Percentiles rank a stretch among this genome's conserved stretches.
phyloP scores from a whole-genome alignment of 768 basidiomycete species.

The Tephrocybe sp. region DNA sequence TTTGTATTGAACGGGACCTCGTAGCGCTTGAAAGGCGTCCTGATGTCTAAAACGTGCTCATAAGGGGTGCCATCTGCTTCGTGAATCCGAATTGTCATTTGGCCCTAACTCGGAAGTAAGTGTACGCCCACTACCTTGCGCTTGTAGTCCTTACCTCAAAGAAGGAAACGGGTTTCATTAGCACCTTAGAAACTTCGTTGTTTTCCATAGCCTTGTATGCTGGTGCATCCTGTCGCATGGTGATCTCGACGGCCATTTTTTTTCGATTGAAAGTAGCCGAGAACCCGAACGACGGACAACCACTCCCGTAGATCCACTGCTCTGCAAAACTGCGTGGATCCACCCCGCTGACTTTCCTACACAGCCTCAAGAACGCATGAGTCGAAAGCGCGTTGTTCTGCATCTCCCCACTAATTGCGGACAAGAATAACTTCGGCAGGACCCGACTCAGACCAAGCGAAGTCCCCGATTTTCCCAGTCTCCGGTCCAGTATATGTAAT shows the following conservation, averaged over 20 bases:
- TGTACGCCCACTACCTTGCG: background rate
- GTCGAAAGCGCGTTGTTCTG: conserved; percentile 85
- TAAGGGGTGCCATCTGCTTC: conserved; percentile 99
- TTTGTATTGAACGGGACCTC: conserved; percentile 99
- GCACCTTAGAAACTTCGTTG: conserved; percentile 61
- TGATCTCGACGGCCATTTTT: conserved; percentile 97
- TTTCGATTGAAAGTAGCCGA: conserved; percentile 93
- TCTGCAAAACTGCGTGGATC: conserved; percentile 93
- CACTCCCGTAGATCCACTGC: conserved; percentile 98
- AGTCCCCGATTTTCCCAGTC: conserved; percentile 92
- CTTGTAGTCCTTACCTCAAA: conserved; percentile 67
- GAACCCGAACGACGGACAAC: conserved; percentile 90
- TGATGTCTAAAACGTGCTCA: conserved; percentile 95
- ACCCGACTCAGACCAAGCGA: conserved; percentile 93
- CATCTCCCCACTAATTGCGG: conserved; percentile 90
- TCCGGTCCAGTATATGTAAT: conserved; percentile 91
- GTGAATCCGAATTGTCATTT: conserved; percentile 98
- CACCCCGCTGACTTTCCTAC: conserved; percentile 90
- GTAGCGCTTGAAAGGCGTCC: conserved; percentile 84
- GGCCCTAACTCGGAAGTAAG: conserved; percentile 53
- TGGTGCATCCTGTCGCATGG: conserved; percentile 86
- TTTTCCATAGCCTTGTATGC: conserved; percentile 73
- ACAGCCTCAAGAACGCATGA: conserved; percentile 85
- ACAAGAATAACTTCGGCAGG: conserved; percentile 91
- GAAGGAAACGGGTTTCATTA: conserved; percentile 80